Conservation (phyloP, 2,329 filamentous ascomycete genomes). For the Cadophora gregata region DNA sequence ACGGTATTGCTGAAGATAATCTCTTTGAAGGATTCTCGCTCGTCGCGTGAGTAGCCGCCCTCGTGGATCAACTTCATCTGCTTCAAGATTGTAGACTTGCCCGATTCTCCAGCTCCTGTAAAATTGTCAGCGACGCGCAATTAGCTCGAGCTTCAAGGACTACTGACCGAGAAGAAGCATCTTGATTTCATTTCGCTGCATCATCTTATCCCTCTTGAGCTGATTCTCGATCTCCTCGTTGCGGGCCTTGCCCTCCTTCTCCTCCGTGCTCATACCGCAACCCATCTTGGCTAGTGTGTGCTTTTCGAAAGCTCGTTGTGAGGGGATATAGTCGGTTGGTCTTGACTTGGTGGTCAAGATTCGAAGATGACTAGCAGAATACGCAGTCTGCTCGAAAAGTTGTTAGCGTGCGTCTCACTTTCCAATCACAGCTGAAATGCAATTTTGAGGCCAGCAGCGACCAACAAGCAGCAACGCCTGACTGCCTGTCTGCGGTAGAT, state of each 20-base stretch:
- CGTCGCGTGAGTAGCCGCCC: constrained; percentile 96
- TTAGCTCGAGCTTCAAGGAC: background rate
- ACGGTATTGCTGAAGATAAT: constrained; percentile 96
- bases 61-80: constrained; percentile 99
- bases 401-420: constrained; percentile 20
- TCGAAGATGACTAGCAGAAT: constrained; percentile 1
- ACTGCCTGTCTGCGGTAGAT: background rate
- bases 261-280: constrained; percentile 99
- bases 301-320: constrained; percentile 20
- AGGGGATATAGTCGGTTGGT: constrained; percentile 19
- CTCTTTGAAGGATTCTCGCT: constrained; percentile 91
- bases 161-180: constrained; percentile 94
- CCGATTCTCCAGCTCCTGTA: constrained; percentile 83
- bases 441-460: background rate
- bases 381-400: constrained; percentile 4
- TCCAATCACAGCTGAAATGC: constrained; percentile 3
- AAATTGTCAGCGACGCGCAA: constrained; percentile 23
- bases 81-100: constrained; percentile 93
- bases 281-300: constrained; percentile 76
- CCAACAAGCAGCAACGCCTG: constrained; percentile 4
- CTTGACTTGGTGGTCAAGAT: background rate
- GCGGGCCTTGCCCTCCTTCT: constrained; percentile 99
- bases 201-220: constrained; percentile 97
- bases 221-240: constrained; percentile 99
- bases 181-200: constrained; percentile 99